phyloP scores from a whole-genome alignment of 305 asterid genomes.

The Solanum hybrid region DNA sequence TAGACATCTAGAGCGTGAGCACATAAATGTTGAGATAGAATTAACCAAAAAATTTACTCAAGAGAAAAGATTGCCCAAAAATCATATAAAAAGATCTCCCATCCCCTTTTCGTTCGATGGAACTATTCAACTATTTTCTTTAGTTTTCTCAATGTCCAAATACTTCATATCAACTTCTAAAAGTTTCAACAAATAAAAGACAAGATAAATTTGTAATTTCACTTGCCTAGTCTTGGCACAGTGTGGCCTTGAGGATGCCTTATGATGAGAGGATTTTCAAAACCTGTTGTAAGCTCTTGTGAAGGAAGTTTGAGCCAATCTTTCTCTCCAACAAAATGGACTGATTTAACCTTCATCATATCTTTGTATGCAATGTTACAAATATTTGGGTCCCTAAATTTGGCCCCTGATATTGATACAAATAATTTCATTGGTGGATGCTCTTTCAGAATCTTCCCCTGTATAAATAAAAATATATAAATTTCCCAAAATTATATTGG shows the following conservation, averaged over 20 bases:
- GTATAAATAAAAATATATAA: not conserved
- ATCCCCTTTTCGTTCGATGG: not conserved
- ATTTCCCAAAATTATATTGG: not conserved
- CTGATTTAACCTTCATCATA: conserved; percentile 39
- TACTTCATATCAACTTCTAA: not conserved
- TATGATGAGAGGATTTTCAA: conserved; percentile 39
- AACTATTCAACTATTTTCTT: not conserved
- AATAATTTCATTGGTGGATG: conserved; percentile 44
- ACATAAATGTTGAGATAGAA: not conserved
- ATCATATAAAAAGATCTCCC: not conserved
- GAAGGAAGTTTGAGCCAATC: conserved; percentile 56
- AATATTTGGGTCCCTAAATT: conserved; percentile 46
- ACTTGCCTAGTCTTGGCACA: conserved; percentile 48
- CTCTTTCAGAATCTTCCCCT: conserved; percentile 48
- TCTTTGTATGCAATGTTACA: conserved; percentile 45
- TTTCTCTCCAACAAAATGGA: conserved; percentile 55
- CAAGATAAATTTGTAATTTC: not conserved
- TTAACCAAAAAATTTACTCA: not conserved
- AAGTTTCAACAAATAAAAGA: not conserved
- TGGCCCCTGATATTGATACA: conserved; percentile 52
- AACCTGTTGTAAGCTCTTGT: conserved; percentile 45
- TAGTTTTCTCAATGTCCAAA: not conserved
- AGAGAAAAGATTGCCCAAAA: not conserved
- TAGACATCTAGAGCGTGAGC: not conserved
- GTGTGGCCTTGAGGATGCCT: conserved; percentile 63